Base-by-base conservation (phyloP, 2,329 filamentous ascomycete species). In the Macrophomina phaseolina region DNA sequence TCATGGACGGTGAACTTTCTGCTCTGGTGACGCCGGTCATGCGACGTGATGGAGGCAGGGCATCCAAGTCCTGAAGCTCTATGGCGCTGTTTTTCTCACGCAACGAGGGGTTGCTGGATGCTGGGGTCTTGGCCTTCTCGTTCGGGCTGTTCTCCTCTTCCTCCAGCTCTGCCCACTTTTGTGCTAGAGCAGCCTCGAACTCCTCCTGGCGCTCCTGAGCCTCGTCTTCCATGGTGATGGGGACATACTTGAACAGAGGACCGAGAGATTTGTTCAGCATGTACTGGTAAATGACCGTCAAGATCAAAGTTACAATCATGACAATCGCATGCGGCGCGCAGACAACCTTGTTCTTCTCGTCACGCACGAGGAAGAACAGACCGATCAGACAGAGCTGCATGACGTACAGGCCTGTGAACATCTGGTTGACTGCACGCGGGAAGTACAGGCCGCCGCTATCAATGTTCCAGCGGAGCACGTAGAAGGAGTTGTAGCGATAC, bases 401-500 rank as follows among this genome's bases (percentile, higher is more conserved):
- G 68, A 97, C 88, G 73, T 99, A 99, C 0, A 99, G 81, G 0
- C 95, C 95, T 0, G 93, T 95, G 74, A 99, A 98, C 0, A 95
- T 91, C 76, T 97, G 94, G 75, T 97, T 97, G 80, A 98, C 91
- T 0, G 95, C 95, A 42, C 90, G 87, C 0, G 95, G 95, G 73
- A 97, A 99, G 62, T 98, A 82, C 1, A 98, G 85, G 51, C 95
- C 95, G 48, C 95, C 95, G 0, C 94, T 99, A 78, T 99, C 95
- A 68, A 91, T 89, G 70, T 90, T 88, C 77, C 97, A 96, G 63
- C 93, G 91, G 32, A 89, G 96, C 68, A 99, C 94, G 73, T 97
- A 99, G 23, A 99, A 86, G 82, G 97, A 96, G 71, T 94, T 94
- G 80, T 98, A 98, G n/a, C 94, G 89, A 77, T 98, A 93, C 0